These are phyloP conservation scores for Cicer chorassanicum DNA, from an alignment of 306 rosid species.

Conservation along the genomic window DNA sequence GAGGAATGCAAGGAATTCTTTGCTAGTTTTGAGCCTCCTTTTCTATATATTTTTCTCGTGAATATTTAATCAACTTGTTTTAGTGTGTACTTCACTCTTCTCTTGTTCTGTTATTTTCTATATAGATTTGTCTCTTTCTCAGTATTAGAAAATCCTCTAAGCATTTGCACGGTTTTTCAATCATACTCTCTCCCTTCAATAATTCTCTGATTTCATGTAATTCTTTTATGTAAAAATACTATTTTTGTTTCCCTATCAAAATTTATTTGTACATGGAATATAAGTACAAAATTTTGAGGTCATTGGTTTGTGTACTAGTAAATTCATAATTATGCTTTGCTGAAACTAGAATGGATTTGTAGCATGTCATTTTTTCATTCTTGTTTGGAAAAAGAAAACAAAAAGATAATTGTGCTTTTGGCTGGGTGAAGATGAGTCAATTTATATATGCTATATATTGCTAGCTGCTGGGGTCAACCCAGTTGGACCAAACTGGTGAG, in stretches of 20 bases:
- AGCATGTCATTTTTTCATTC: constrained; percentile 39
- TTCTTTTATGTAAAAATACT: neutral
- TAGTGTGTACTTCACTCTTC: constrained; percentile 53
- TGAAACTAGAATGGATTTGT: constrained; percentile 18
- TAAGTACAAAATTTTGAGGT: neutral
- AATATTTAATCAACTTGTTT: constrained; percentile 49
- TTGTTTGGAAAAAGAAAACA: constrained; percentile 37
- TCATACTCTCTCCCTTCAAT: constrained; percentile 38
- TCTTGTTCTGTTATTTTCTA: constrained; percentile 53
- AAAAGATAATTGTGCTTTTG: constrained; percentile 34
- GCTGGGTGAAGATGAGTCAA: constrained; percentile 24
- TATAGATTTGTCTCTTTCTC: constrained; percentile 55
- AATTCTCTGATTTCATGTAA: constrained; percentile 16
- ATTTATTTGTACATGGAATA: neutral
- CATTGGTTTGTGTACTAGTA: neutral
- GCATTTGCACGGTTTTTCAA: constrained; percentile 43
- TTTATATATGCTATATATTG: neutral
- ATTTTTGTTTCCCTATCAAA: neutral
- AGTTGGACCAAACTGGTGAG: constrained; percentile 3
- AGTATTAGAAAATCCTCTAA: constrained; percentile 49
- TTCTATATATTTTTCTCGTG: constrained; percentile 53
- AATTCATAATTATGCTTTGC: neutral
- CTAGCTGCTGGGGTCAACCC: constrained; percentile 40
- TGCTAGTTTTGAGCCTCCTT: constrained; percentile 33
- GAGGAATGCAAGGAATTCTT: constrained; percentile 43